Base-by-base conservation (phyloP, 1,284 basidiomycete species). In the Fomes fomentarius region DNA sequence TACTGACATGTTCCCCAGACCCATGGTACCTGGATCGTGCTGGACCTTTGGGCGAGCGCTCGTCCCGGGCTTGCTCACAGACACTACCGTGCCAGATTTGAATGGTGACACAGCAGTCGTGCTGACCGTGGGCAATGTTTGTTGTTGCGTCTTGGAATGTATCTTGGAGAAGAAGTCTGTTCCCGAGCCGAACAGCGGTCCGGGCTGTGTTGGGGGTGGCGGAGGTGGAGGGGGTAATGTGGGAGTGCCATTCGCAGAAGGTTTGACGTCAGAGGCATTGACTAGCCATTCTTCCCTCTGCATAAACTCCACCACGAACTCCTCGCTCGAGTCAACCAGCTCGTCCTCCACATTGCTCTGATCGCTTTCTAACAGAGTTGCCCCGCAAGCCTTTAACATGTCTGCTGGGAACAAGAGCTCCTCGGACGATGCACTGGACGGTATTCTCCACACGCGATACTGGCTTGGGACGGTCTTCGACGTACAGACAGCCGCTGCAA, bases 1-100 rank as follows among this genome's bases (percentile, higher is more conserved):
- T 19, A 74, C 79, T 64, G 74, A 94, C 79, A 96, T 86, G 68
- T 98, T 97, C 38, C 85, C 85, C 24, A 98, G 77, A 28, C 95
- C 96, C 15, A 95, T 79, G 1, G 91, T 89, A 1, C 94, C 94
- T 22, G 87, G 85, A 46, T 82, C 81, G 31, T 79, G 56, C 19
- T 50, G 54, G 3, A 39, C 24, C 31, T 55, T 61, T 1, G 45
- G 39, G 3, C 56, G 53, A 3, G 54, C 24, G 10, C 51, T 56
- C 9, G 68, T 17, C 15, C 54, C n/a, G 22, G 68, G 37, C 54
- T 72, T 73, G 60, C 70, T 67, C 52, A 66, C 67, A 63, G 64
- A 22, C 28, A 42, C 33, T 50, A 61, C 38, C 57, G 64, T 30
- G n/a, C 50, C 28, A 14, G 66, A 49, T 45, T 67, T 65, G 48